A percentile compares a stretch with the other conserved stretches of the same genome.
phyloP scores from a whole-genome alignment of 23 red algal species.

The Cyanidioschyzon merolae region DNA sequence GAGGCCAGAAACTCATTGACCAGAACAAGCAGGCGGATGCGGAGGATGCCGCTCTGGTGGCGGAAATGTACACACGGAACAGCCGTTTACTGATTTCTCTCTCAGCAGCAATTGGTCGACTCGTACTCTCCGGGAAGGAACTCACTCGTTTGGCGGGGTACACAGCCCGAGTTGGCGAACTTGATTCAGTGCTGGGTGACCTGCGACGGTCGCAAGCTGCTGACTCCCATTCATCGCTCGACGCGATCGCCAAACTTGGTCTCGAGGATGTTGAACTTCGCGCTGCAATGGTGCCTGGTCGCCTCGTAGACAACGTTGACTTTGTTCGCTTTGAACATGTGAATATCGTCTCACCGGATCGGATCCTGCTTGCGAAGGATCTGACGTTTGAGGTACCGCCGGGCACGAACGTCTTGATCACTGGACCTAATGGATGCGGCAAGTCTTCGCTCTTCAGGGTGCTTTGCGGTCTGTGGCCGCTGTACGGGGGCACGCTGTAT shows the following conservation, averaged over 20 bases:
- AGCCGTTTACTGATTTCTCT: conserved; percentile 69
- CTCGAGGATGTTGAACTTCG: conserved; percentile 39
- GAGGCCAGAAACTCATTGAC: not conserved
- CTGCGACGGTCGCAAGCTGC: conserved; percentile 12
- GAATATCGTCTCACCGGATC: conserved; percentile 80
- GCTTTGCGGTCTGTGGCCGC: conserved; percentile 80
- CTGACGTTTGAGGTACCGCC: conserved; percentile 62
- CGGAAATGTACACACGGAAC: conserved; percentile 85
- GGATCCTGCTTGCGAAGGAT: conserved; percentile 44
- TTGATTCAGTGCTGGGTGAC: conserved; percentile 71
- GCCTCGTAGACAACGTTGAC: conserved; percentile 49
- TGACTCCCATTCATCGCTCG: not conserved
- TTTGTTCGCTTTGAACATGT: conserved; percentile 54
- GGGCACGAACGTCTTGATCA: conserved; percentile 82
- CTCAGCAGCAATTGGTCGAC: conserved; percentile 76
- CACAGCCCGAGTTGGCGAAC: conserved; percentile 47
- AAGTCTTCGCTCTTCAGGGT: conserved; percentile 93
- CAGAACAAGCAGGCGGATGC: not conserved
- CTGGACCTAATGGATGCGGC: conserved; percentile 78
- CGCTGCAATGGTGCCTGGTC: conserved; percentile 60
- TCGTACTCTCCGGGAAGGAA: conserved; percentile 82
- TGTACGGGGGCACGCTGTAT: conserved; percentile 79
- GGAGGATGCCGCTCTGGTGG: conserved; percentile 27
- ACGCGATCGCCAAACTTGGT: not conserved
- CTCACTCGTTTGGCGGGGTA: conserved; percentile 77